These are phyloP conservation scores for Cutaneotrichosporon curvatum DNA, from an alignment of 1,284 basidiomycete species.

Conservation along the genomic window DNA sequence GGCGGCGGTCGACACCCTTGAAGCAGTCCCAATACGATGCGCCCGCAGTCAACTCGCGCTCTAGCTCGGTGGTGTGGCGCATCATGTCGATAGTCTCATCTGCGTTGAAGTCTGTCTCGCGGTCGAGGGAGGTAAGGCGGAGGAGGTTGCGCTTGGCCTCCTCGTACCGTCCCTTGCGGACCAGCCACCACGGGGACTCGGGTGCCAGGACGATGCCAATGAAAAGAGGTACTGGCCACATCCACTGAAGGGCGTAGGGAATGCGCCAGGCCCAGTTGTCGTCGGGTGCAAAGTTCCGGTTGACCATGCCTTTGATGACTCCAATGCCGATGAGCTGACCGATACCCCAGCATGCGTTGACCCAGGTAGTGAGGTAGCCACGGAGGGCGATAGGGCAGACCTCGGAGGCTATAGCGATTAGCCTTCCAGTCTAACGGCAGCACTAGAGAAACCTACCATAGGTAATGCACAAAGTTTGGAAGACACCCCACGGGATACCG, in stretches of 20 bases:
- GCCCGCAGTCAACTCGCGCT: slow-evolving; percentile 30
- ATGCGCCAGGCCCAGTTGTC: slow-evolving; percentile 36
- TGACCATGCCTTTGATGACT: slow-evolving; percentile 37
- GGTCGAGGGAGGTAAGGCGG: slow-evolving; percentile 37
- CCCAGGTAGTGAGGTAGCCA: slow-evolving; percentile 40
- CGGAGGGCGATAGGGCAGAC: slow-evolving; percentile 42
- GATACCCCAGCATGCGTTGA: slow-evolving; percentile 43
- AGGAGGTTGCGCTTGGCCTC: slow-evolving; percentile 47
- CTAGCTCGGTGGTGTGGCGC: slow-evolving; percentile 37
- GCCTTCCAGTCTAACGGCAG: too few relatives aligned
- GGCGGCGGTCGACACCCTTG: slow-evolving; percentile 39
- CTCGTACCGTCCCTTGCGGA: slow-evolving; percentile 35
- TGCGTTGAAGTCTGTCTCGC: slow-evolving; percentile 41
- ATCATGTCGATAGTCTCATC: slow-evolving; percentile 49
- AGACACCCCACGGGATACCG: slow-evolving; percentile 41
- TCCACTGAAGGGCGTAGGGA: slow-evolving; percentile 38
- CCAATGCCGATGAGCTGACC: slow-evolving; percentile 42
- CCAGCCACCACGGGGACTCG: slow-evolving; percentile 25
- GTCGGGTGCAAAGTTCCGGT: slow-evolving; percentile 8
- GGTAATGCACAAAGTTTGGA: slow-evolving; percentile 12
- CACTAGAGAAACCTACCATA: too few relatives aligned
- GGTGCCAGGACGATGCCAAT: slow-evolving; percentile 32
- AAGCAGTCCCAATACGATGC: slow-evolving; percentile 49
- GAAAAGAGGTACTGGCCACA: slow-evolving; percentile 35
- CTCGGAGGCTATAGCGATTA: slow-evolving; percentile 31